Percentiles rank a stretch among this genome's conserved stretches.
phyloP scores from a whole-genome alignment of 2,329 filamentous ascomycete species.

The Fusarium mundagurra region DNA sequence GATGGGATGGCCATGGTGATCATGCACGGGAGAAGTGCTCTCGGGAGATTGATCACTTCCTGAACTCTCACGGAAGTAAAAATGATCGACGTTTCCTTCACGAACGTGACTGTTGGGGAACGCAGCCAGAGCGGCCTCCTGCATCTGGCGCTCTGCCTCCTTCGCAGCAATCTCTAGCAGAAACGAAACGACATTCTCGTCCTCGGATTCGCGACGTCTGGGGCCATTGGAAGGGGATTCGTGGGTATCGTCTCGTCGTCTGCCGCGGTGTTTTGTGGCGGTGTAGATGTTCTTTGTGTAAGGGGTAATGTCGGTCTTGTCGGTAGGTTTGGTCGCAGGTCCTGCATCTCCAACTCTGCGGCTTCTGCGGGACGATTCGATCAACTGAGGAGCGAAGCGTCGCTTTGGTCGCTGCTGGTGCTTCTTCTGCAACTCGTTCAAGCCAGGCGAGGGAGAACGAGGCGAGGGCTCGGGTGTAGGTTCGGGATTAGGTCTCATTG shows the following conservation, averaged over 20 bases:
- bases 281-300: constrained; percentile 70
- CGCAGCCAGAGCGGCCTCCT: constrained; percentile 78
- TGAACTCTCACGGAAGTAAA: constrained; percentile 72
- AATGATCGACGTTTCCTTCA: constrained; percentile 77
- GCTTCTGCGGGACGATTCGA: constrained; percentile 80
- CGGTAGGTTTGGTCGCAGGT: constrained; percentile 69
- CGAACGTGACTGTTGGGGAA: constrained; percentile 78
- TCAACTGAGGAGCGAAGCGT: constrained; percentile 79
- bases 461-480: constrained; percentile 65
- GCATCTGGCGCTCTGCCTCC: constrained; percentile 81
- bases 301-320: constrained; percentile 78
- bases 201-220: constrained; percentile 72
- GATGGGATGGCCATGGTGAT: constrained; percentile 41
- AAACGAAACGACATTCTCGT: constrained; percentile 80
- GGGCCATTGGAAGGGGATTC: constrained; percentile 19
- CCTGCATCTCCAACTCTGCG: constrained; percentile 72
- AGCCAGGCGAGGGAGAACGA: constrained; percentile 57
- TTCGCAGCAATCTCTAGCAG: constrained; percentile 82
- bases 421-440: constrained; percentile 50
- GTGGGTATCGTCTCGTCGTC: constrained; percentile 38
- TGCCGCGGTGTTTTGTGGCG: constrained; percentile 52
- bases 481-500: constrained; percentile 64
- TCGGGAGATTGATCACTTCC: constrained; percentile 62
- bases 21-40: constrained; percentile 48
- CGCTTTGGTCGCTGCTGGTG: constrained; percentile 56